Conservation (phyloP, 2,329 filamentous ascomycete genomes). For the Cordyceps pruinosa region DNA sequence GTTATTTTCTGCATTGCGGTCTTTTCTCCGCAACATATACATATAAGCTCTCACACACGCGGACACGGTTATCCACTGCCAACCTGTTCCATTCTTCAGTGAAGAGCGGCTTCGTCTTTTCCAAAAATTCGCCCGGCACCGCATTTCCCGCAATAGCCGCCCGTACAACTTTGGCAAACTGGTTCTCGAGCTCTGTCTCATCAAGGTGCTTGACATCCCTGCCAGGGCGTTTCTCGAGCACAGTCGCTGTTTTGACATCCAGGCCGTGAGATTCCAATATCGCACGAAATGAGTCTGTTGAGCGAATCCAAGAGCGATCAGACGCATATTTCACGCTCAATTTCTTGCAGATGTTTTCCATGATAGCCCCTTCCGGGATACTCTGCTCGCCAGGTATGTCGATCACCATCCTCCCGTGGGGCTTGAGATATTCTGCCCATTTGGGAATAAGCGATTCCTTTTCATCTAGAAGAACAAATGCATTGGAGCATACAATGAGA, state of each 20-base stretch:
- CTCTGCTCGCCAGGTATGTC: constrained; percentile 29
- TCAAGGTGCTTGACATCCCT: constrained; percentile 17
- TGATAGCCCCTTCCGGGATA: constrained; percentile 18
- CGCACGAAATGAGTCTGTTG: constrained; percentile 14
- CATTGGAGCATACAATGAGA: neutral
- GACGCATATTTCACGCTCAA: constrained; percentile 19
- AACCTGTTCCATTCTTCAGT: constrained; percentile 24
- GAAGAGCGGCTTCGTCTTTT: constrained; percentile 22
- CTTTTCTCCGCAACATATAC: constrained; percentile 19
- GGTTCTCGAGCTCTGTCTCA: constrained; percentile 1
- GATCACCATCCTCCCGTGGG: constrained; percentile 23
- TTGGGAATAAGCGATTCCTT: constrained; percentile 16
- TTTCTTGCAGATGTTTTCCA: constrained; percentile 22
- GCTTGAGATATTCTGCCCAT: constrained; percentile 25
- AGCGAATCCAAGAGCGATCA: neutral
- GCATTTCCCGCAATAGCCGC: neutral
- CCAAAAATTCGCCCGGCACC: constrained; percentile 15
- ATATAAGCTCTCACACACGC: constrained; percentile 14
- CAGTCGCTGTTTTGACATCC: constrained; percentile 20
- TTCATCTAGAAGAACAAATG: neutral
- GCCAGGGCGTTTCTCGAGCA: constrained; percentile 22
- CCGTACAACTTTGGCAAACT: neutral
- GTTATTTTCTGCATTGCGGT: neutral
- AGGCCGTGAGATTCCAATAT: constrained; percentile 24
- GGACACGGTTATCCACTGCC: constrained; percentile 24